Evolutionary conservation across 495 filamentous ascomycete genomes (phyloP).

Genomic region (Poronia punctata): DNA sequence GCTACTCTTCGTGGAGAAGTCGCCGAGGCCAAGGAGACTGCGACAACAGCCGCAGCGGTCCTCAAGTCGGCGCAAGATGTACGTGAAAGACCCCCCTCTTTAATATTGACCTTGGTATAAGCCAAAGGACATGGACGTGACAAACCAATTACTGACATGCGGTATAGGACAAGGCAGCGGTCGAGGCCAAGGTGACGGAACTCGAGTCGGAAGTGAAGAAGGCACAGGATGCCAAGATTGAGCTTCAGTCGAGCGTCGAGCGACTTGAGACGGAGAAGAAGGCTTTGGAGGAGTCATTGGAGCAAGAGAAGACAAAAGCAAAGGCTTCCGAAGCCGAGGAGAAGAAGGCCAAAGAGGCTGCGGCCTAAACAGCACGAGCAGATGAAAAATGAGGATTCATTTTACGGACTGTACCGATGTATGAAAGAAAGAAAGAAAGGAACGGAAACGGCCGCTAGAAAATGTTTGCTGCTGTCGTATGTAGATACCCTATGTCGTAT

Average conservation of each 20-base stretch:
- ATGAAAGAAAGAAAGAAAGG: neutral
- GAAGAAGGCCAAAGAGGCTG: neutral
- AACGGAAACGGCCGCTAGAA: neutral
- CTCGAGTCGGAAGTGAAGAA: conserved; percentile 5
- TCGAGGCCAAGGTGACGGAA: conserved; percentile 6
- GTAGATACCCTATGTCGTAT: conserved; percentile 14
- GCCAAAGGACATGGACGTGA: too few species aligned
- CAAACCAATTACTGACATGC: neutral
- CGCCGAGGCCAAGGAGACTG: conserved; percentile 1
- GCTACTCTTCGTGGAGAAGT: neutral
- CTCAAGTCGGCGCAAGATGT: conserved; percentile 3
- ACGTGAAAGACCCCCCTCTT: neutral
- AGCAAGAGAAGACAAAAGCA: conserved; percentile 2
- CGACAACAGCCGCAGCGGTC: neutral
- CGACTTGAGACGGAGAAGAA: conserved; percentile 4
- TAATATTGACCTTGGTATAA: neutral
- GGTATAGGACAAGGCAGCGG: conserved; percentile 4
- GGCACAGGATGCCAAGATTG: conserved; percentile 4
- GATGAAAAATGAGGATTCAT: neutral
- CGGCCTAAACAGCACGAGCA: neutral
- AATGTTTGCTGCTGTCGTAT: conserved; percentile 10
- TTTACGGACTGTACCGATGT: too few species aligned
- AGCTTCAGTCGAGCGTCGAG: conserved; percentile 3
- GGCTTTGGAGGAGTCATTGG: neutral
- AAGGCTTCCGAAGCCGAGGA: conserved; percentile 2